Evolutionary conservation across 352 stramenopile genomes (phyloP).

Genomic region (Globisporangium yorkense): DNA sequence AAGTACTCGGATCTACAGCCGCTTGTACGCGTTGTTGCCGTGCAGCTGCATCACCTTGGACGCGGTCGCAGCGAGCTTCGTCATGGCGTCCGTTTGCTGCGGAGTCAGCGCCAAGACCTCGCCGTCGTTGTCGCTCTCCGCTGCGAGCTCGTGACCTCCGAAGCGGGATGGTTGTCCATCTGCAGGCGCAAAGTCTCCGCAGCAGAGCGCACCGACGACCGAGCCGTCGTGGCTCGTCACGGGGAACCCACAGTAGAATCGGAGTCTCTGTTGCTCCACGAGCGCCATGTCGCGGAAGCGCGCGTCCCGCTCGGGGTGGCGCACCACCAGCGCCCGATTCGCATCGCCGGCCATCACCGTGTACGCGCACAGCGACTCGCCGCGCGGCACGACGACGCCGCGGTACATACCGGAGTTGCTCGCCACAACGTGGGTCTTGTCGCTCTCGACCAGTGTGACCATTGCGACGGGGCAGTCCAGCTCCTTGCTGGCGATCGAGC

Average conservation of each 20-base stretch:
- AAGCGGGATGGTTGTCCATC: background rate
- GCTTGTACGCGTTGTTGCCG: slow-evolving; percentile 10
- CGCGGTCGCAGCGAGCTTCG: slow-evolving; percentile 12
- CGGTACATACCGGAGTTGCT: slow-evolving; percentile 9
- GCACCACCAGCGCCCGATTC: slow-evolving; percentile 10
- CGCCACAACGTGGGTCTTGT: slow-evolving; percentile 11
- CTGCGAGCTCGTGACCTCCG: background rate
- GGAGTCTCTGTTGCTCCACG: slow-evolving; percentile 7
- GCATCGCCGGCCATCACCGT: slow-evolving; percentile 7
- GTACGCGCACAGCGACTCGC: slow-evolving; percentile 15
- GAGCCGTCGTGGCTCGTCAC: slow-evolving; percentile 5
- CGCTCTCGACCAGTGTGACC: slow-evolving; percentile 13
- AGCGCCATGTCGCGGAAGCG: slow-evolving; percentile 14
- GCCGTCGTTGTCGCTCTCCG: background rate
- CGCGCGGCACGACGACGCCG: slow-evolving; percentile 1
- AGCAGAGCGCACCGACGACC: slow-evolving; percentile 17
- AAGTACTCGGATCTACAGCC: slow-evolving; percentile 1
- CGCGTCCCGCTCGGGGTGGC: slow-evolving; percentile 4
- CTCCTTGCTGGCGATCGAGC: slow-evolving; percentile 12
- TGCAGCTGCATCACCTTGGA: slow-evolving; percentile 16
- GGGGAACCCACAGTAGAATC: slow-evolving; percentile 20
- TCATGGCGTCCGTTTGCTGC: slow-evolving; percentile 10
- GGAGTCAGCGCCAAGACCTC: background rate
- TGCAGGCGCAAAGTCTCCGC: slow-evolving; percentile 7
- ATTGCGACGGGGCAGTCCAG: slow-evolving; percentile 13